Base-by-base conservation (phyloP, 257 asterid species). In the Haberlea rhodopensis region DNA sequence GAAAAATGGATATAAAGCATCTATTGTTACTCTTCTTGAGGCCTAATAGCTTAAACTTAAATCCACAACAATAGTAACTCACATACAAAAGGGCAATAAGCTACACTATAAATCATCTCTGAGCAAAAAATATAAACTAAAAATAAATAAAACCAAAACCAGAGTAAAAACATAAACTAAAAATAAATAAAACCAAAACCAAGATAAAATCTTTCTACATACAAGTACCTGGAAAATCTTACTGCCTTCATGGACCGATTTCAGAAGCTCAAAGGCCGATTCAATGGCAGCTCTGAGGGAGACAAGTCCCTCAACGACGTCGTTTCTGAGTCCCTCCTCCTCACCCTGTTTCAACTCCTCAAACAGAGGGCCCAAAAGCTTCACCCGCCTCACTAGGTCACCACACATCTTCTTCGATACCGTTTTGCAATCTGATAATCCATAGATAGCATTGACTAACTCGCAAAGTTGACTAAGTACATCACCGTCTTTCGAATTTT, bases 301-400 rank as follows among this genome's bases (percentile, higher is more conserved):
- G 43, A 81, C 68, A 65, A 94, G 87, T 6, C 97, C 99, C 29
- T 6, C 28, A 58, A 87, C 75, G 70, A 80, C 84, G 73, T 90
- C 95, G 76, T 79, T 77, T 11, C 63, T 79, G 34, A 90, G 73
- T 71, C 73, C 78, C 62, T 68, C 72, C 31, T 60, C 85, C 49
- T 76, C 83, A 63, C 71, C 73, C 53, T 87, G 95, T 62, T 72
- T 87, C 78, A 94, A 63, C 77, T 94, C 99, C 77, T 94, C 99
- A 58, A 87, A 72, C 49, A 94, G 78, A 58, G 99, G 99, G 75
- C 92, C 81, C 82, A 94, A 55, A 26, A 94, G 96, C 82, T 87
- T 94, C 37, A 90, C 83, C 62, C 97, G 88, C 46, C 99, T 70
- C 57, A 83, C 85, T 85, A 94, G 81, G 80, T 86, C 84, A 16